Percentiles rank a stretch among this genome's conserved stretches.
These are phyloP conservation scores for Cyberlindnera japonica DNA, from an alignment of 805 yeast species.

Conservation along the genomic window DNA sequence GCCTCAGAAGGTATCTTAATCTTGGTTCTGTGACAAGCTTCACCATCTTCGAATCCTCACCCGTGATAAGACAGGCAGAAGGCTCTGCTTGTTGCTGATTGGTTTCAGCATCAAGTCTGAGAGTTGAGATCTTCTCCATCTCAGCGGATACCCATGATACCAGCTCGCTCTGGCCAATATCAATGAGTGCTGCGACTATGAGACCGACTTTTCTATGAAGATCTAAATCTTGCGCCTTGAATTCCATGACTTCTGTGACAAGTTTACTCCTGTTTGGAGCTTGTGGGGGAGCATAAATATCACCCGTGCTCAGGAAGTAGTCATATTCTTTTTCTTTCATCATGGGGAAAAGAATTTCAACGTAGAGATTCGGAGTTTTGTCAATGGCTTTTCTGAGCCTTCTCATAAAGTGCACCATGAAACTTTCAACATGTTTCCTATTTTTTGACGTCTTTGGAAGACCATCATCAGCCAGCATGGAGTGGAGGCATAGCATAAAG, in stretches of 20 bases:
- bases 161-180: conserved; percentile 39
- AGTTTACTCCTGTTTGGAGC: conserved; percentile 12
- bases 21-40: conserved; percentile 44
- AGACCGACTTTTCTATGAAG: conserved; percentile 48
- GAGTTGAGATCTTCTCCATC: conserved; percentile 31
- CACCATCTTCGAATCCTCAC: too few relatives aligned
- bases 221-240: conserved; percentile 29
- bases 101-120: conserved; percentile 17
- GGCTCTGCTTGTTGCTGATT: neutral
- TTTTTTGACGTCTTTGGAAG: conserved; percentile 42
- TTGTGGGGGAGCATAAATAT: conserved; percentile 22
- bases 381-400: conserved; percentile 46
- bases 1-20: conserved; percentile 42
- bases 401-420: conserved; percentile 62
- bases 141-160: conserved; percentile 43
- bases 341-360: conserved; percentile 67
- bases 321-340: conserved; percentile 42
- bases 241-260: conserved; percentile 23
- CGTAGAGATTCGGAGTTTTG: conserved; percentile 49
- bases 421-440: conserved; percentile 59
- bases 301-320: conserved; percentile 61
- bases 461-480: conserved; percentile 49
- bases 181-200: conserved; percentile 45
- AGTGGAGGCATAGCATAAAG: conserved; percentile 56
- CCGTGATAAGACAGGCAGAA: conserved; percentile 15